Conservation (phyloP, 768 basidiomycete species). For the Amanita subjunquillea region DNA sequence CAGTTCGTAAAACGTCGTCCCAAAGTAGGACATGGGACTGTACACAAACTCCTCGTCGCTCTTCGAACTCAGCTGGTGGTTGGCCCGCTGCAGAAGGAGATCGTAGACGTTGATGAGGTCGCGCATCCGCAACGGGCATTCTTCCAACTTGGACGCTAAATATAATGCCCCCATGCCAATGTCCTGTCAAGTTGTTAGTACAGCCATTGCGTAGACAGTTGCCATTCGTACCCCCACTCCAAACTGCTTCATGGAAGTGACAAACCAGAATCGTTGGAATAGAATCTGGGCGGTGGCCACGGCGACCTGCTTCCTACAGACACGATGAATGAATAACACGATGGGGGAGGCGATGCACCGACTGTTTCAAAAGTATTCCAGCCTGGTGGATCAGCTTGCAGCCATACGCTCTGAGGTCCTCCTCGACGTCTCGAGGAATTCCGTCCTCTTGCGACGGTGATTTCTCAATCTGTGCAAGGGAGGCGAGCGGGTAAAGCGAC, state of each 20-base stretch:
- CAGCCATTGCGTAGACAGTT: slow-evolving; percentile 6
- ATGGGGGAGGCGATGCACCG: slow-evolving; percentile 15
- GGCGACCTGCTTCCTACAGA: slow-evolving; percentile 82
- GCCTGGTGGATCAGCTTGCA: slow-evolving; percentile 95
- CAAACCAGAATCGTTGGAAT: slow-evolving; percentile 95
- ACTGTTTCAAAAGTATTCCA: slow-evolving; percentile 87
- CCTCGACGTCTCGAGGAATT: slow-evolving; percentile 70
- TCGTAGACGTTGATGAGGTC: slow-evolving; percentile 94
- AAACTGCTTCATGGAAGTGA: slow-evolving; percentile 90
- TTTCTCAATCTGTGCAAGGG: slow-evolving; percentile 62
- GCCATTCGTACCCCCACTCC: slow-evolving; percentile 68
- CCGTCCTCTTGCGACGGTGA: slow-evolving; percentile 81
- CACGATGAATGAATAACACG: neutral
- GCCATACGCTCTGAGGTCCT: slow-evolving; percentile 82
- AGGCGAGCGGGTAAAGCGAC: slow-evolving; percentile 73
- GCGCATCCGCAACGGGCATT: slow-evolving; percentile 84
- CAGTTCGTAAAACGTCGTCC: slow-evolving; percentile 82
- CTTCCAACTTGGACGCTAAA: slow-evolving; percentile 85
- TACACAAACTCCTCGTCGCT: slow-evolving; percentile 46
- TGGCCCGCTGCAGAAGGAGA: slow-evolving; percentile 68
- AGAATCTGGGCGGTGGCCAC: slow-evolving; percentile 94
- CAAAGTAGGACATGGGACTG: slow-evolving; percentile 83
- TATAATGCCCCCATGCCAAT: slow-evolving; percentile 84
- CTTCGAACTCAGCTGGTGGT: slow-evolving; percentile 34
- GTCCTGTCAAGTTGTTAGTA: slow-evolving; percentile 40